Base-by-base conservation (phyloP, 2,329 filamentous ascomycete species). In the Cyphellophora europaea region DNA sequence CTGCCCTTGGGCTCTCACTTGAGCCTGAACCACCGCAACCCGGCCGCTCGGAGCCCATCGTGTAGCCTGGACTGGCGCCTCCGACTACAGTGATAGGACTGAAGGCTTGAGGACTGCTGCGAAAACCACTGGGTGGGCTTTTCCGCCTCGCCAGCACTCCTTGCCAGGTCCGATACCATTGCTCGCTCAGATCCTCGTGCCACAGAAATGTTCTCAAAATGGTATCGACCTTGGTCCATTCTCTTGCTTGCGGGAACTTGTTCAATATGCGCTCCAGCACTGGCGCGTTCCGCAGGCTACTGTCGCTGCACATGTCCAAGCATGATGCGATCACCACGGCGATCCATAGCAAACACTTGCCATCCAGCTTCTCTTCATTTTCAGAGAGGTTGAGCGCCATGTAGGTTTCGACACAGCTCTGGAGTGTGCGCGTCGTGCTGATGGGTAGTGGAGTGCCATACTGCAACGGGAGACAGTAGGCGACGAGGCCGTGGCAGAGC, bases 311-410 rank as follows among this genome's bases (percentile, higher is more conserved):
- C 31, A 35, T 23, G 5, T 37, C 41, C n/a, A 40, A 35, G 5
- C 37, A 37, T 18, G 34, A 34, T 3, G 41, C 35, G 4, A 30
- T 30, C 14, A 37, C 41, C 11, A 40, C 15, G 5, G 37, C 33
- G 11, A 40, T 36, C 41, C 41, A 43, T 12, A 41, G 34, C n/a
- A 43, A 32, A 32, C 41, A 43, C 12, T 43, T 35, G 12, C 32
- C 37, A 17, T 32, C 23, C 13, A 43, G 19, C n/a, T 14, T 38
- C 11, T 43, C 41, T 30, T 43, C 41, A 14, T 40, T 31, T 25
- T 36, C 38, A 25, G 38, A 37, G 11, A 43, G 19, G 16, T 25
- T 25, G 21, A 35, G 27, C 19, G 38, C 37, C 11, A 40, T 33
- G 21, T 37, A 37, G 10, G 40, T 37, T 16, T 40, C 37, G 14